A percentile compares a stretch with the other conserved stretches of the same genome.
Evolutionary conservation across 2,329 filamentous ascomycete species (phyloP).

Genomic region (Raffaelea arxii): DNA sequence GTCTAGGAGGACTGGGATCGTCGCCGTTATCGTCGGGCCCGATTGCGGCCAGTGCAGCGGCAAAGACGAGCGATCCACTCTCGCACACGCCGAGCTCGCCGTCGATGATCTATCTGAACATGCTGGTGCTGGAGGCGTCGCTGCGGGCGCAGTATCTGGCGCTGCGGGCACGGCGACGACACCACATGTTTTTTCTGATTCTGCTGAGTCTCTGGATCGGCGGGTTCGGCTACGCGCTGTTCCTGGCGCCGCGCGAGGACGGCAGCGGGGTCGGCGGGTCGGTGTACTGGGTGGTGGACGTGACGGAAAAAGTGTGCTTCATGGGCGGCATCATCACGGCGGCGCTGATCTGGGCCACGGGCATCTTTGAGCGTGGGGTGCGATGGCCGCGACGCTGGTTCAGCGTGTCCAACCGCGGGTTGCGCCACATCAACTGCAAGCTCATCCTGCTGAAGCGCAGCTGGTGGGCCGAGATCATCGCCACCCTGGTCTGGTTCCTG

Average conservation of each 20-base stretch:
- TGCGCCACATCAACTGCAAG: slow-evolving; percentile 92
- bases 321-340: slow-evolving; percentile 84
- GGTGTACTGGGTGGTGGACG: slow-evolving; percentile 94
- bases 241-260: slow-evolving; percentile 92
- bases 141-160: slow-evolving; percentile 88
- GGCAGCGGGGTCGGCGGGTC: slow-evolving; percentile 83
- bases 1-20: too few species aligned
- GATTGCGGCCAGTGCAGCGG: slow-evolving; percentile 30
- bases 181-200: slow-evolving; percentile 86
- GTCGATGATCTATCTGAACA: slow-evolving; percentile 95
- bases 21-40: slow-evolving; percentile 20
- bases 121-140: slow-evolving; percentile 91
- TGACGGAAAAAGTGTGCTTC: slow-evolving; percentile 80
- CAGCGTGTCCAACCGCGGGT: slow-evolving; percentile 75
- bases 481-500: slow-evolving; percentile 65
- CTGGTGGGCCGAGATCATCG: slow-evolving; percentile 70
- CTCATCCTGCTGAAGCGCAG: slow-evolving; percentile 78
- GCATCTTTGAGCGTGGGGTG: slow-evolving; percentile 92
- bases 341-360: slow-evolving; percentile 83
- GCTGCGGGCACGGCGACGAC: slow-evolving; percentile 74
- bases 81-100: slow-evolving; percentile 79
- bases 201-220: slow-evolving; percentile 71
- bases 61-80: slow-evolving; percentile 57
- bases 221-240: slow-evolving; percentile 82
- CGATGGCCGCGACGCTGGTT: slow-evolving; percentile 92